Conservation (phyloP, 2,329 filamentous ascomycete species). For the Calonectria leucothoes region DNA sequence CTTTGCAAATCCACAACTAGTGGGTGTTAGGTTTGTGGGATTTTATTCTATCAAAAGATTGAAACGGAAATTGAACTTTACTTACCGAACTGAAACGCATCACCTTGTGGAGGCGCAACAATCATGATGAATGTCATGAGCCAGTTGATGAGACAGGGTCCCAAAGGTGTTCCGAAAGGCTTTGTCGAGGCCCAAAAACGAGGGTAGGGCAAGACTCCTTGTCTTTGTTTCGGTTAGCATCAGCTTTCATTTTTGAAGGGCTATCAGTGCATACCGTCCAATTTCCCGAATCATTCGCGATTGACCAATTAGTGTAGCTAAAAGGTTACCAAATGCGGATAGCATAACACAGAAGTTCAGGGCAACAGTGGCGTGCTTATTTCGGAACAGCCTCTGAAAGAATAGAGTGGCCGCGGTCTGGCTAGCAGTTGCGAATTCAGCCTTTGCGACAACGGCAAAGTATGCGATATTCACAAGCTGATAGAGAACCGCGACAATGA, state of each 20-base stretch:
- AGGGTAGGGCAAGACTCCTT: constrained; percentile 70
- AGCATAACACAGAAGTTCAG: constrained; percentile 69
- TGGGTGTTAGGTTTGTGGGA: background rate
- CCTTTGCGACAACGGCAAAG: constrained; percentile 64
- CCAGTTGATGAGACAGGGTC: constrained; percentile 69
- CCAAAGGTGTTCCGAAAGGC: constrained; percentile 72
- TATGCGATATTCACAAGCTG: constrained; percentile 70
- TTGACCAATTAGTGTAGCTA: constrained; percentile 65
- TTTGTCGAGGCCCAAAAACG: constrained; percentile 71
- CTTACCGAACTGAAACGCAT: constrained; percentile 71
- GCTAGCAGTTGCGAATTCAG: constrained; percentile 61
- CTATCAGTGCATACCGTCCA: constrained; percentile 53
- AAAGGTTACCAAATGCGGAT: constrained; percentile 68
- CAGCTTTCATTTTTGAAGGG: background rate
- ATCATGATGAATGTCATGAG: constrained; percentile 69
- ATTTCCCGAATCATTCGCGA: constrained; percentile 70
- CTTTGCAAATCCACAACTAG: constrained; percentile 68
- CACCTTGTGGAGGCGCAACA: constrained; percentile 69
- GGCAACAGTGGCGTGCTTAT: constrained; percentile 57
- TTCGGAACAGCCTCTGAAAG: constrained; percentile 67
- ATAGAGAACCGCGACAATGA: constrained; percentile 65
- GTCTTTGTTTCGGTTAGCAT: constrained; percentile 47
- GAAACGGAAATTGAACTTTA: no score
- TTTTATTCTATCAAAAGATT: no score
- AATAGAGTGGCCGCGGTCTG: constrained; percentile 68